Evolutionary conservation across 208 protist genomes (phyloP).

Genomic region (Trypanosoma congolense): DNA sequence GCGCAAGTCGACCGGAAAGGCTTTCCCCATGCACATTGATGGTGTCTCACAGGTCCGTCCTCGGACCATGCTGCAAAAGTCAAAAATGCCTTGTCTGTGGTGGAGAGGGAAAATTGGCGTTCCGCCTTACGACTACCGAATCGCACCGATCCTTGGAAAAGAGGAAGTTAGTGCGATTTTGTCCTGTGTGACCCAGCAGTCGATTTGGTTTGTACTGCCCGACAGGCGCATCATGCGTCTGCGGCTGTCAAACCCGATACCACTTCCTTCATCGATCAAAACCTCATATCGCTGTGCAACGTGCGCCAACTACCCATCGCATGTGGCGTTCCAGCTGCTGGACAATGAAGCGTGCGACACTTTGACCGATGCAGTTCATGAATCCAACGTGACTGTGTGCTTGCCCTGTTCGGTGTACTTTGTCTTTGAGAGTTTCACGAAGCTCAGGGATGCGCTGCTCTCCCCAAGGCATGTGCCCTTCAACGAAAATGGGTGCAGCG

Average conservation of each 20-base stretch:
- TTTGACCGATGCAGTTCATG: neutral
- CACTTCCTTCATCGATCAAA: neutral
- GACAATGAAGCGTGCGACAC: neutral
- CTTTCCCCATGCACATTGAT: neutral
- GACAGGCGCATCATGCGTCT: slow-evolving; percentile 1
- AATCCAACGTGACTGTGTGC: neutral
- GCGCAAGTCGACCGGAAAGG: neutral
- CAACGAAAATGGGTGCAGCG: neutral
- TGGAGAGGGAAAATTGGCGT: neutral
- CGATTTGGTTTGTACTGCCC: slow-evolving; percentile 1
- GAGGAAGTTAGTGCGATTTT: neutral
- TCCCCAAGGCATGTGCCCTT: neutral
- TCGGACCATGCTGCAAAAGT: neutral
- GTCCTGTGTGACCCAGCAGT: neutral
- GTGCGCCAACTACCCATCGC: slow-evolving; percentile 2
- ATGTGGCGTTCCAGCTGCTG: neutral
- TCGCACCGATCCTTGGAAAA: neutral
- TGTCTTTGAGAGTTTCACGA: neutral
- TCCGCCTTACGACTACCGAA: slow-evolving; percentile 1
- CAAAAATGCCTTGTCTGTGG: neutral
- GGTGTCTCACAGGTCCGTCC: neutral
- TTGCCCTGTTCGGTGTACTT: slow-evolving; percentile 2
- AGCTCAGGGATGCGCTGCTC: neutral
- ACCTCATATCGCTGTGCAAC: slow-evolving; percentile 1
- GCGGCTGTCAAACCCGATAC: neutral